Evolutionary conservation across 2,329 filamentous ascomycete species (phyloP).

Genomic region (Hymenoscyphus occultus): DNA sequence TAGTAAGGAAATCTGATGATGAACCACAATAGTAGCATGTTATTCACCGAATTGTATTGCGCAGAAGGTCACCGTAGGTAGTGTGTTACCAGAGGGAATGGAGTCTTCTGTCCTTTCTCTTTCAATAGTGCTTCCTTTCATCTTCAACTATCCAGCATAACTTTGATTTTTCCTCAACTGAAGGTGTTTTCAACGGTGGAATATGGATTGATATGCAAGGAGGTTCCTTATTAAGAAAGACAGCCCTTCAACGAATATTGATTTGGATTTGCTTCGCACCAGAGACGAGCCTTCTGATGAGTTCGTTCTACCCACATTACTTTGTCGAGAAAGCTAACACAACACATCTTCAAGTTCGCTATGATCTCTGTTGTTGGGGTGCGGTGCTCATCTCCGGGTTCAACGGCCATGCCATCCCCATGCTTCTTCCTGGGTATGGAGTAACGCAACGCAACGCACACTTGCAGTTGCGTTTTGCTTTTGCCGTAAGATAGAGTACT

Average conservation of each 20-base stretch:
- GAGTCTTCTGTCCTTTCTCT: not conserved
- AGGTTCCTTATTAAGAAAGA: not conserved
- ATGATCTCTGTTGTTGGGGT: not conserved
- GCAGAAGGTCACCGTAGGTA: not conserved
- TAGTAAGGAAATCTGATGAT: not conserved
- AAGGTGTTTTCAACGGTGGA: not conserved
- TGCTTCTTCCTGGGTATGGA: not conserved
- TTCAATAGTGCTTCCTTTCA: not conserved
- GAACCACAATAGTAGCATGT: not conserved
- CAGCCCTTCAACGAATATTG: not conserved
- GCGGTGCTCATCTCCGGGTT: not conserved
- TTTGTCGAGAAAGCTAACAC: not conserved
- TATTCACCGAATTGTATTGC: not conserved
- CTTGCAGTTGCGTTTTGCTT: not conserved
- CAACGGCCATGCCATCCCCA: not conserved
- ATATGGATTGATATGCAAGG: constrained; percentile 1
- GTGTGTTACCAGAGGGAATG: not conserved
- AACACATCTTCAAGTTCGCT: not conserved
- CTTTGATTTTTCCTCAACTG: constrained; percentile 4
- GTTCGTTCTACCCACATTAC: constrained; percentile 1
- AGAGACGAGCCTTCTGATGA: not conserved
- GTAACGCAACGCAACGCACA: not conserved
- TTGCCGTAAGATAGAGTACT: not conserved
- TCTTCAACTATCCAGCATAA: not conserved
- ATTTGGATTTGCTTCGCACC: not conserved